A percentile compares a stretch with the other conserved stretches of the same genome.
These are phyloP conservation scores for Globisporangium rhizosaccharum DNA, from an alignment of 352 stramenopile genomes.

Conservation along the genomic window DNA sequence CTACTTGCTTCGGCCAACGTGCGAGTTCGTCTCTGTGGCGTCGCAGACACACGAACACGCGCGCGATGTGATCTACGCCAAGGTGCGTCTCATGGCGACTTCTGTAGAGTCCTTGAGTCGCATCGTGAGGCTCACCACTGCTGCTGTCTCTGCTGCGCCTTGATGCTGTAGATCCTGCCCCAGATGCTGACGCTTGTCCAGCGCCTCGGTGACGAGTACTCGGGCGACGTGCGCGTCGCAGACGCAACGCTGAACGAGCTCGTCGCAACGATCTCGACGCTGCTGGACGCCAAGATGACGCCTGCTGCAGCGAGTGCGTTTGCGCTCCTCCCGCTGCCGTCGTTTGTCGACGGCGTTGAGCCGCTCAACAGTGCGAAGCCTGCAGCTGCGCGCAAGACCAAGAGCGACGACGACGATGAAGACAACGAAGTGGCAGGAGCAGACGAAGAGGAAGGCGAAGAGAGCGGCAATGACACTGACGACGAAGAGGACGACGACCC, in stretches of 20 bases:
- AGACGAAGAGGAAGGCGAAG: slow-evolving; percentile 1
- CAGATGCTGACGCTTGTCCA: slow-evolving; percentile 35
- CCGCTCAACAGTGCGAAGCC: slow-evolving; percentile 25
- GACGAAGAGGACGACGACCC: slow-evolving; percentile 13
- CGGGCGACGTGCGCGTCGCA: slow-evolving; percentile 14
- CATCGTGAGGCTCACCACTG: background rate
- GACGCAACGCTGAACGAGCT: slow-evolving; percentile 51
- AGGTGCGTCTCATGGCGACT: slow-evolving; percentile 14
- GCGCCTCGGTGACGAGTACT: slow-evolving; percentile 12
- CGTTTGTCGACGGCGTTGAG: slow-evolving; percentile 53
- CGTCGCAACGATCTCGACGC: slow-evolving; percentile 39
- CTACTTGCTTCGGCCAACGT: slow-evolving; percentile 50
- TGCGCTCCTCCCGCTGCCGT: slow-evolving; percentile 39
- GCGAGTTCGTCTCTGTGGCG: slow-evolving; percentile 55
- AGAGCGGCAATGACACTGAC: background rate
- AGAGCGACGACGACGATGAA: background rate
- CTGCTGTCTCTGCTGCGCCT: background rate
- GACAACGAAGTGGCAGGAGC: background rate
- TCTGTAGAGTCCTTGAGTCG: background rate
- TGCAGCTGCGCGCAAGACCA: background rate
- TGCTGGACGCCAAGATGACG: slow-evolving; percentile 51
- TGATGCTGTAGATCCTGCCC: slow-evolving; percentile 27
- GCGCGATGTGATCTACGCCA: slow-evolving; percentile 35
- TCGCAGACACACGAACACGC: slow-evolving; percentile 53
- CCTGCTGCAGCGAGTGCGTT: slow-evolving; percentile 36